Evolutionary conservation across 2,329 filamentous ascomycete species (phyloP), one percentile per base, ranked within the genome.

Genomic region (Venturia nashicola): DNA sequence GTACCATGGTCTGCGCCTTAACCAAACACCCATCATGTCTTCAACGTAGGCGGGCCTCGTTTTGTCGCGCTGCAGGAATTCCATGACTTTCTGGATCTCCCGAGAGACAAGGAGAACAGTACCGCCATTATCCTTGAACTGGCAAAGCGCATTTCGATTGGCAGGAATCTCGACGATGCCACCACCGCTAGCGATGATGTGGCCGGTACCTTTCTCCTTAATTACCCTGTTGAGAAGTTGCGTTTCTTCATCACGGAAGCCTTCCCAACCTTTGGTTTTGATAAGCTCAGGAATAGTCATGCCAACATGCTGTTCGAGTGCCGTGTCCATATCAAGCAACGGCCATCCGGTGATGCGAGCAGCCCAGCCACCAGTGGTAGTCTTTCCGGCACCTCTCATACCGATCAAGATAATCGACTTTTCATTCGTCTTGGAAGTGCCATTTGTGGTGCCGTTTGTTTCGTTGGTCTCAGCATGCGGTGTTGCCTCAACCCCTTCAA

Each of bases 341-440:
- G 88, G 86, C 72, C 91, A 86, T 61, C 86, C 84, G 1, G 97
- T 79, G 36, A 88, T 83, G 66, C 83, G 83, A 0, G 89, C 86
- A 71, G 94, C 87, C 90, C 92, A 96, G 16, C 84, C 83, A 62
- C 94, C 94, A 43, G 90, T 88, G 0, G 94, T 99, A 0, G 94
- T 97, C 78, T 99, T 99, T 34, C 94, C 94, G 48, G 92, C 94
- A 64, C 94, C 94, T 68, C 94, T 86, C 94, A 99, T 99, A 11
- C 94, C 94, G 68, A 99, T 93, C 66, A 99, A 87, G 76, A 97
- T 91, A 61, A 97, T 87, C 0, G 92, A 96, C 59, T 83, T 82
- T 69, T 84, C 68, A 39, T 74, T 69, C 5, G 68, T 70, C 20
- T 69, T 71, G 14, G 51, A 36, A 11, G 71, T 69, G 27, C 69